Evolutionary conservation across 2,329 filamentous ascomycete genomes (phyloP).

Genomic region (Neocatenulostroma microsporum): DNA sequence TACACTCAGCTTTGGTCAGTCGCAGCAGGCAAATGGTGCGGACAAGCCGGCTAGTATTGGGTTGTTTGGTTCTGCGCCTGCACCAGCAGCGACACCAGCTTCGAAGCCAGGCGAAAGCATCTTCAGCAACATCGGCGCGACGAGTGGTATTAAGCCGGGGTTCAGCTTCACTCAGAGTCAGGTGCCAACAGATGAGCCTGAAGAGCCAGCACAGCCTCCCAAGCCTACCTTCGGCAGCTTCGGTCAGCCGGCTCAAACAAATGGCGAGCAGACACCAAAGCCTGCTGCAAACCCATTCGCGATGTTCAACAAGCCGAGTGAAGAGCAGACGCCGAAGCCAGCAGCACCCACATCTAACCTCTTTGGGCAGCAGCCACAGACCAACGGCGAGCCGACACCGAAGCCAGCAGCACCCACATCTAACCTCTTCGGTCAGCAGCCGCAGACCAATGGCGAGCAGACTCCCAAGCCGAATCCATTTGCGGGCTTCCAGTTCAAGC

Average conservation of each 20-base stretch:
- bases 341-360: no score
- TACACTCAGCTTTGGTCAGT: not conserved
- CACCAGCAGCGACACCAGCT: not conserved
- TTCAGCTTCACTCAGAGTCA: no score
- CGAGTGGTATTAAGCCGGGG: no score
- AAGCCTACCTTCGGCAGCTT: not conserved
- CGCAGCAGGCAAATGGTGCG: not conserved
- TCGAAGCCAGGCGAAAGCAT: constrained; percentile 2
- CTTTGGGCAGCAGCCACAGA: constrained; percentile 1
- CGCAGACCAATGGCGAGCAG: constrained; percentile 7
- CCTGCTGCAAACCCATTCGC: not conserved
- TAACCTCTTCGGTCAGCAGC: constrained; percentile 6
- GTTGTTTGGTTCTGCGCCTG: constrained; percentile 7
- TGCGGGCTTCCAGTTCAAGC: not conserved
- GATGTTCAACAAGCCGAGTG: not conserved
- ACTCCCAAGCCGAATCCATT: constrained; percentile 7
- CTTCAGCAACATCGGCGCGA: constrained; percentile 2
- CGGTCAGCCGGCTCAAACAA: not conserved
- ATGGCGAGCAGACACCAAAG: not conserved
- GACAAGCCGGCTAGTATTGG: constrained; percentile 1
- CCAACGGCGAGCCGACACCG: constrained; percentile 5
- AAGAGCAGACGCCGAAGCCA: constrained; percentile 1
- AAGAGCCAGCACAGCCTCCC: no score
- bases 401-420: not conserved
- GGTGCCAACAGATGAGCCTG: no score